Conservation (phyloP, 75 land plant genomes). For the Gnetum montanum region DNA sequence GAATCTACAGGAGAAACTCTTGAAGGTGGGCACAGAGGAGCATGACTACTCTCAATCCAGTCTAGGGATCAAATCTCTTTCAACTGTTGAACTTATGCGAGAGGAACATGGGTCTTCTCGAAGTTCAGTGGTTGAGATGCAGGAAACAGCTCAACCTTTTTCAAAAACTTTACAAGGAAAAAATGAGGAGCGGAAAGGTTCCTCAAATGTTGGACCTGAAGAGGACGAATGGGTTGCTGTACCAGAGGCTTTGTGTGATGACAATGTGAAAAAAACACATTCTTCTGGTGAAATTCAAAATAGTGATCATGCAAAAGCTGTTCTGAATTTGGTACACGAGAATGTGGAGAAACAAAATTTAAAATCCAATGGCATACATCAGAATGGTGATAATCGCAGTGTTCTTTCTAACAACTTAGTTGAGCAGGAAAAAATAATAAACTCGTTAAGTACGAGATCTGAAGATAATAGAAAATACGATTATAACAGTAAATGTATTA, state of each 20-base stretch:
- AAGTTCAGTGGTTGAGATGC: neutral
- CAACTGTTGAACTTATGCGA: no score
- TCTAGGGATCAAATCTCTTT: no score
- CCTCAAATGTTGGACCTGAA: conserved; percentile 15
- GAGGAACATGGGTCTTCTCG: neutral
- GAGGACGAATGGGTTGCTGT: conserved; percentile 23
- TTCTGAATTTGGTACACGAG: neutral
- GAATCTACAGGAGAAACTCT: no score
- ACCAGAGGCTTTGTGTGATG: conserved; percentile 17
- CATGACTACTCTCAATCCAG: no score
- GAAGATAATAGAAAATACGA: no score
- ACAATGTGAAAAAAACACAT: conserved; percentile 20
- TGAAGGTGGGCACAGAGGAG: no score
- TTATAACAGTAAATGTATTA: no score
- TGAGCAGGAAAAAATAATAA: conserved; percentile 1
- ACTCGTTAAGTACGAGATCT: neutral
- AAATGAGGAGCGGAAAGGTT: neutral
- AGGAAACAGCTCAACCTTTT: neutral
- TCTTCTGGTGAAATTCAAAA: no score
- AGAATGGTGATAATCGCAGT: no score
- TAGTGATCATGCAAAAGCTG: neutral
- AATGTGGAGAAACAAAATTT: conserved; percentile 3
- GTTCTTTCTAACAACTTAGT: no score
- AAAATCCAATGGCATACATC: neutral
- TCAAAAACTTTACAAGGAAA: neutral